A percentile compares a stretch with the other conserved stretches of the same genome.
phyloP scores from a whole-genome alignment of 371 early-diverging fungal species.

The Lichtheimia hyalospora region DNA sequence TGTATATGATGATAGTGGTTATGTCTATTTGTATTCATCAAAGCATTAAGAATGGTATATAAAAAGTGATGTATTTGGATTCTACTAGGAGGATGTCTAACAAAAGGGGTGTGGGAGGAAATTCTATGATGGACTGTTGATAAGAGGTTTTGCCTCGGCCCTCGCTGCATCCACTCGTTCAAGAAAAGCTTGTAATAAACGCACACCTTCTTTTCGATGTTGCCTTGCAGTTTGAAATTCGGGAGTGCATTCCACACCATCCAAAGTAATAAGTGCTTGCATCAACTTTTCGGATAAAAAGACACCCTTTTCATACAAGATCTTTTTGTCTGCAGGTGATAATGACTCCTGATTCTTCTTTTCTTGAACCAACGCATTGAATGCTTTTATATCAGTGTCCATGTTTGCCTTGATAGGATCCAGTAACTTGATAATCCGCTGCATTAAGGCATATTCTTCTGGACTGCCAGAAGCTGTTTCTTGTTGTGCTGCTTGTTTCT shows the following conservation, averaged over 20 bases:
- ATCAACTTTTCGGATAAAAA: conserved; percentile 55
- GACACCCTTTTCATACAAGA: conserved; percentile 47
- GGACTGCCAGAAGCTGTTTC: conserved; percentile 56
- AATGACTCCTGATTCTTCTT: not conserved
- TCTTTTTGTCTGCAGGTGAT: conserved; percentile 25
- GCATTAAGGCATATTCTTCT: conserved; percentile 45
- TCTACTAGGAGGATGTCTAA: too few relatives aligned
- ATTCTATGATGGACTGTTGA: not conserved
- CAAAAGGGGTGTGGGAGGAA: too few relatives aligned
- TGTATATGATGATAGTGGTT: conserved; percentile 66
- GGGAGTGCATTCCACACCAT: conserved; percentile 55
- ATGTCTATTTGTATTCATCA: conserved; percentile 54
- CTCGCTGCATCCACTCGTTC: conserved; percentile 52
- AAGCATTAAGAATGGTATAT: not conserved
- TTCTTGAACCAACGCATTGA: conserved; percentile 14
- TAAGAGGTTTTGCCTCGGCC: conserved; percentile 11
- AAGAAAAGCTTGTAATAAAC: conserved; percentile 45
- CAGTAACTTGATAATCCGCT: conserved; percentile 29
- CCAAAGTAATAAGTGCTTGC: conserved; percentile 55
- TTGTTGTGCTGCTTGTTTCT: conserved; percentile 43
- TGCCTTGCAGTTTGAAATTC: conserved; percentile 61
- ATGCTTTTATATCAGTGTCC: conserved; percentile 17
- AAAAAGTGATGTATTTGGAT: too few relatives aligned
- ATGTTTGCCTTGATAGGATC: conserved; percentile 17
- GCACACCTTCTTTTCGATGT: conserved; percentile 58